A percentile compares a stretch with the other conserved stretches of the same genome.
Conservation (phyloP, 306 rosid genomes). For the Malus fusca region DNA sequence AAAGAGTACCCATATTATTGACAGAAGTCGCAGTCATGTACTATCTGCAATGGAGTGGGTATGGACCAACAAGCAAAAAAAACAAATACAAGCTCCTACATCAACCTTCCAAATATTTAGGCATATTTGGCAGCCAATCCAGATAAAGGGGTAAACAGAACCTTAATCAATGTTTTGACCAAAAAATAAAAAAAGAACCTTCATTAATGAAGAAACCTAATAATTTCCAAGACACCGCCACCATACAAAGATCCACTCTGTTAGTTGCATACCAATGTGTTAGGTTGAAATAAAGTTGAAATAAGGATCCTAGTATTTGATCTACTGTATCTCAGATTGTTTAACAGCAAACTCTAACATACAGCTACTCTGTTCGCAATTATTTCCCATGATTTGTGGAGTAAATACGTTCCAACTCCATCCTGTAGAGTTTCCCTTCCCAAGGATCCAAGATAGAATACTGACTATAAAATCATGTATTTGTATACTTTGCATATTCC, state of each 20-base stretch:
- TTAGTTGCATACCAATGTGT: neutral
- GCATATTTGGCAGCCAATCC: neutral
- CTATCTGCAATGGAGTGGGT: neutral
- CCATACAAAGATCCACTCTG: neutral
- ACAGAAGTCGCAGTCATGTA: neutral
- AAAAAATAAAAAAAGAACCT: neutral
- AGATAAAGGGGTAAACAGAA: neutral
- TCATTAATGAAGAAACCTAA: neutral
- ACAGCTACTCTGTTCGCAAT: neutral
- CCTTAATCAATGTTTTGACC: neutral
- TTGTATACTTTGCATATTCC: neutral
- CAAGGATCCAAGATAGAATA: neutral
- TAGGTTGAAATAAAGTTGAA: neutral
- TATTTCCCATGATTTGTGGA: neutral
- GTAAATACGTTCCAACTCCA: neutral
- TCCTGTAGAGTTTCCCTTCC: neutral
- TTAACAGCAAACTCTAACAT: neutral
- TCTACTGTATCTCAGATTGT: neutral
- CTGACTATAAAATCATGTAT: neutral
- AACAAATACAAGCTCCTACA: neutral
- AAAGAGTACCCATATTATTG: neutral
- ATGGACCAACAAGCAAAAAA: neutral
- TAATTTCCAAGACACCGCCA: neutral
- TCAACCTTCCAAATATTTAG: neutral
- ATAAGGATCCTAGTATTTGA: neutral